Evolutionary conservation across 331 rosid species (phyloP).

Genomic region (Acacia concinna): DNA sequence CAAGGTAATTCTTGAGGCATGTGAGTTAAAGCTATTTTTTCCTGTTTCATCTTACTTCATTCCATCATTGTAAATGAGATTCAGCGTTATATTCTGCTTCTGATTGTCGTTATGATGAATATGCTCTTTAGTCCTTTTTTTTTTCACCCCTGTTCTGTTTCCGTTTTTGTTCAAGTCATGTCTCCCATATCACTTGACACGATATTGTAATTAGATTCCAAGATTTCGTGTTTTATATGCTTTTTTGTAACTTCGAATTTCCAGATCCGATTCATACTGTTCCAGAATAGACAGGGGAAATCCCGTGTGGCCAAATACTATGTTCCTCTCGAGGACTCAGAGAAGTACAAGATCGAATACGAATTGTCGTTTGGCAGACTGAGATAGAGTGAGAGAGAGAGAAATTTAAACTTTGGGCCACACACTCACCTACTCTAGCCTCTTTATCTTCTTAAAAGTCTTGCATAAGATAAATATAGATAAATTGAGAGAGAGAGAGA

Average conservation of each 20-base stretch:
- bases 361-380: no score
- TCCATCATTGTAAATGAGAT: no score
- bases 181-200: not conserved
- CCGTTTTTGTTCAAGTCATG: not conserved
- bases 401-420: no score
- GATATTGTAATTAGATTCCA: not conserved
- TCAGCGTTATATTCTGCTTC: not conserved
- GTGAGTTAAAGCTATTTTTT: no score
- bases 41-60: no score
- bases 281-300: conserved; percentile 73
- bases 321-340: conserved; percentile 99
- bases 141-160: not conserved
- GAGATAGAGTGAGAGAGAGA: not conserved
- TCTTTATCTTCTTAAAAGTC: no score
- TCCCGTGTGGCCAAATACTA: conserved; percentile 86
- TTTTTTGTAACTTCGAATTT: not conserved
- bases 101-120: not conserved
- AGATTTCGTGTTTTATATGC: not conserved
- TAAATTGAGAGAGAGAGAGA: not conserved
- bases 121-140: not conserved
- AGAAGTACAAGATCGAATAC: conserved; percentile 97
- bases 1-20: no score
- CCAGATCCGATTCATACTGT: conserved; percentile 93
- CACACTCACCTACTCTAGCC: no score
- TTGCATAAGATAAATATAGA: no score